phyloP scores from a whole-genome alignment of 108 stramenopile genomes.

The Cyclostephanos tholiformis region DNA sequence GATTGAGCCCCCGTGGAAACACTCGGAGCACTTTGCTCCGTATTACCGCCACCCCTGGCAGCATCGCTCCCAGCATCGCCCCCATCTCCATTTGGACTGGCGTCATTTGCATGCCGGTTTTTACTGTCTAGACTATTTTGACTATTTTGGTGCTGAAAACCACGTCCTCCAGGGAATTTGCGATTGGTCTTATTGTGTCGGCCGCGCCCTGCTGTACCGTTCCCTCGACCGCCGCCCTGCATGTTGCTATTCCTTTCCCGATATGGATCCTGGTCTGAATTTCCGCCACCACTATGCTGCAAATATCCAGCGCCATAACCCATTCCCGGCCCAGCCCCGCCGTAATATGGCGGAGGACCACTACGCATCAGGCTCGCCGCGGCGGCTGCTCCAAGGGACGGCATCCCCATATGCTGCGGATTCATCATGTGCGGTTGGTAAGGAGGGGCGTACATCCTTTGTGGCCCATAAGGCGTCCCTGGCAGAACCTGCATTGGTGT shows the following conservation, averaged over 20 bases:
- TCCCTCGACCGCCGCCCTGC: conserved; percentile 13
- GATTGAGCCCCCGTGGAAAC: neutral
- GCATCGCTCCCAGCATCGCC: neutral
- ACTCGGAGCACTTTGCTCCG: neutral
- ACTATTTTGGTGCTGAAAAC: neutral
- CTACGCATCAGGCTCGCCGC: conserved; percentile 17
- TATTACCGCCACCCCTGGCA: conserved; percentile 1
- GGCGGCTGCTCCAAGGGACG: conserved; percentile 14
- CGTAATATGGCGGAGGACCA: conserved; percentile 53
- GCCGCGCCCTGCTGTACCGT: conserved; percentile 14
- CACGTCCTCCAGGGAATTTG: conserved; percentile 16
- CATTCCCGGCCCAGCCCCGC: conserved; percentile 21
- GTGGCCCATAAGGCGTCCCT: neutral
- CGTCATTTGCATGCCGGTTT: conserved; percentile 5
- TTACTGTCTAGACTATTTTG: conserved; percentile 11
- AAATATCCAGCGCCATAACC: conserved; percentile 24
- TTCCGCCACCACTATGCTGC: conserved; percentile 17
- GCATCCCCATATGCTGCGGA: conserved; percentile 16
- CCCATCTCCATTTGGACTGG: conserved; percentile 2
- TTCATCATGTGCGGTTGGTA: conserved; percentile 21
- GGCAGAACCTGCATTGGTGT: conserved; percentile 1
- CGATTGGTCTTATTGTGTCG: conserved; percentile 18
- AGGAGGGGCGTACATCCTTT: conserved; percentile 5
- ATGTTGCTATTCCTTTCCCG: conserved; percentile 30
- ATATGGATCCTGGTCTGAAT: conserved; percentile 26